phyloP scores from a whole-genome alignment of 148 eudicot species.

The Diospyros lotus region DNA sequence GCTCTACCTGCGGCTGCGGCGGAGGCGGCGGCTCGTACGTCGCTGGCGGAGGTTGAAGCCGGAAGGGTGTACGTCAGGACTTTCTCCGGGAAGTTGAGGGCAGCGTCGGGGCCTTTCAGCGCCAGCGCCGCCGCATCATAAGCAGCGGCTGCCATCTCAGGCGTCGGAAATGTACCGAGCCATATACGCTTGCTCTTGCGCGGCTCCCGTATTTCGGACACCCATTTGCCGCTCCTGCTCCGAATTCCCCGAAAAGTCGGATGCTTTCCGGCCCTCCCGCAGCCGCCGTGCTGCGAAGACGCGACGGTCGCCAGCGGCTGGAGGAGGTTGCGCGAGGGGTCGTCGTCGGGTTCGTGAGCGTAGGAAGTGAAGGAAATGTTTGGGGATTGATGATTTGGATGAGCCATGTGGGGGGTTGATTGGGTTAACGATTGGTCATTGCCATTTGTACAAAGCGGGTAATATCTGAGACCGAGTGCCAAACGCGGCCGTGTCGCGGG shows the following conservation, averaged over 20 bases:
- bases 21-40: constrained; percentile 31
- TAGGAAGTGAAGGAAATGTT: too few relatives aligned
- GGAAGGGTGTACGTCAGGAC: constrained; percentile 17
- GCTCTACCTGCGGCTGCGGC: constrained; percentile 1
- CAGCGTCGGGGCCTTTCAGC: constrained; percentile 28
- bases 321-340: too few relatives aligned
- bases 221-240: constrained; percentile 43
- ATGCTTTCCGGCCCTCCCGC: constrained; percentile 18
- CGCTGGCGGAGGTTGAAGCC: constrained; percentile 19
- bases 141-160: constrained; percentile 48
- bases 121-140: constrained; percentile 45
- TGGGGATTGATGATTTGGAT: too few relatives aligned
- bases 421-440: too few relatives aligned
- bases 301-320: not conserved
- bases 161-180: constrained; percentile 41
- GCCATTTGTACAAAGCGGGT: too few relatives aligned
- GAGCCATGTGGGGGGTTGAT: too few relatives aligned
- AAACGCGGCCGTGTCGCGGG: too few relatives aligned
- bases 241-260: constrained; percentile 35
- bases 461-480: too few relatives aligned
- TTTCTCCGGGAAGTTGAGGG: constrained; percentile 27
- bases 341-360: too few relatives aligned
- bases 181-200: constrained; percentile 40
- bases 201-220: constrained; percentile 46
- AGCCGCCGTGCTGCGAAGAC: not conserved